These are phyloP conservation scores for Monosporozyma servazzii DNA, from an alignment of 805 yeast genomes.

Conservation along the genomic window DNA sequence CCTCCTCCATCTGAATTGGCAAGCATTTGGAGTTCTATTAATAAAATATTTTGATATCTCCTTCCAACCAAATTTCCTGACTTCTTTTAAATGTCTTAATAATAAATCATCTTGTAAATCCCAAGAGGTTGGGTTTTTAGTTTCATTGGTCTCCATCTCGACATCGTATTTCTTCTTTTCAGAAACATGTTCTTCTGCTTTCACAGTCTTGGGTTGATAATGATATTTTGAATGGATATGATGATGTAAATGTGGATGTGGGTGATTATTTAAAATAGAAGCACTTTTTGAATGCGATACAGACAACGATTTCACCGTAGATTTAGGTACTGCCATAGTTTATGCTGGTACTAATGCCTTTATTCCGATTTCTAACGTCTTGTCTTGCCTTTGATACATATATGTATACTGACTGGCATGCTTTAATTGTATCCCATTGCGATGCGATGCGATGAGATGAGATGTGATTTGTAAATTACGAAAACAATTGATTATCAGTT, in stretches of 20 bases:
- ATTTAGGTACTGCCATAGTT: slow-evolving; percentile 15
- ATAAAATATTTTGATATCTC: slow-evolving; percentile 73
- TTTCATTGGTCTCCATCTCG: not conserved
- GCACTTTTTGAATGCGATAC: slow-evolving; percentile 7
- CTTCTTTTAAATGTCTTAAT: slow-evolving; percentile 68
- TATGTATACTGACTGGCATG: too few species aligned
- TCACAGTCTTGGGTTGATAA: not conserved
- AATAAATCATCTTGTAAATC: slow-evolving; percentile 67
- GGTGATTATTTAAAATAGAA: slow-evolving; percentile 15
- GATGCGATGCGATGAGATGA: slow-evolving; percentile 3
- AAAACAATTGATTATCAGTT: not conserved
- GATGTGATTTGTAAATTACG: not conserved
- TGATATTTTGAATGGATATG: slow-evolving; percentile 2
- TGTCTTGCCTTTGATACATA: not conserved
- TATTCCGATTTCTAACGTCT: not conserved
- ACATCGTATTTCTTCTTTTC: not conserved
- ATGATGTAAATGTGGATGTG: slow-evolving; percentile 18
- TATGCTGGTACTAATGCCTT: not conserved
- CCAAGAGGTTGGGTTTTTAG: slow-evolving; percentile 57
- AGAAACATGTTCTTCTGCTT: not conserved
- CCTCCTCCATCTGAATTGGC: slow-evolving; percentile 85
- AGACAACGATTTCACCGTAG: slow-evolving; percentile 11
- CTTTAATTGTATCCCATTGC: not conserved
- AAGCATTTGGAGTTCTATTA: slow-evolving; percentile 79
- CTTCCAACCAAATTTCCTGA: slow-evolving; percentile 80